phyloP scores from a whole-genome alignment of 345 rosid species.

The Dipteronia sinensis region DNA sequence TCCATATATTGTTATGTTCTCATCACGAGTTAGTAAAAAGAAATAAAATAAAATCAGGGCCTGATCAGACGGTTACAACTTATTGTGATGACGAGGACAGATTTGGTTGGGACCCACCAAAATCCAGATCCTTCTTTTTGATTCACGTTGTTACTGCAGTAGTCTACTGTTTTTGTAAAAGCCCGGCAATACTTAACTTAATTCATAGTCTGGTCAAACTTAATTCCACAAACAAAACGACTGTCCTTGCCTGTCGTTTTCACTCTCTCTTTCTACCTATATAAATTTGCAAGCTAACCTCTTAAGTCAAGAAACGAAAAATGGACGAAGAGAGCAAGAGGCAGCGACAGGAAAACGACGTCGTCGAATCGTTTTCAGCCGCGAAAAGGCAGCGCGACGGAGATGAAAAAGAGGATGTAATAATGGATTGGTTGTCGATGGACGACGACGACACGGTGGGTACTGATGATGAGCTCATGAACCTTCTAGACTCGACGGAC shows the following conservation, averaged over 20 bases:
- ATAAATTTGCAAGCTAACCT: not conserved
- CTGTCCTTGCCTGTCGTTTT: not conserved
- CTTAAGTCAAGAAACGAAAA: not conserved
- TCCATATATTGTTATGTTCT: not conserved
- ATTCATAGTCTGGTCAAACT: not conserved
- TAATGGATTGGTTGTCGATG: slow-evolving; percentile 36
- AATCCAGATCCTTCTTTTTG: too few species aligned
- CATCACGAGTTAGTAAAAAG: too few species aligned
- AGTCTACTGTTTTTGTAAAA: not conserved
- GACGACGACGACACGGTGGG: slow-evolving; percentile 38
- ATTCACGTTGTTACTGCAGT: too few species aligned
- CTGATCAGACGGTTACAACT: not conserved
- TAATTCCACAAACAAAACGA: too few species aligned
- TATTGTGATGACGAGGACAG: too few species aligned
- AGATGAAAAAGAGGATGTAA: slow-evolving; percentile 28
- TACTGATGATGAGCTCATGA: slow-evolving; percentile 46
- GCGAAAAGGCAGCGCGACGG: slow-evolving; percentile 26
- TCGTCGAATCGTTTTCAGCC: not conserved
- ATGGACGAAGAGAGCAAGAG: slow-evolving; percentile 42
- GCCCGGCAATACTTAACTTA: not conserved
- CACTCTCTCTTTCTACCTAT: not conserved
- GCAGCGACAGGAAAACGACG: not conserved
- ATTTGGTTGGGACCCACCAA: too few species aligned
- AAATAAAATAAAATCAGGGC: too few species aligned
- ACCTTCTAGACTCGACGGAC: slow-evolving; percentile 43